A percentile compares a stretch with the other conserved stretches of the same genome.
phyloP scores from a whole-genome alignment of 176 grass and related monocot species.

The Panicum miliaceum region DNA sequence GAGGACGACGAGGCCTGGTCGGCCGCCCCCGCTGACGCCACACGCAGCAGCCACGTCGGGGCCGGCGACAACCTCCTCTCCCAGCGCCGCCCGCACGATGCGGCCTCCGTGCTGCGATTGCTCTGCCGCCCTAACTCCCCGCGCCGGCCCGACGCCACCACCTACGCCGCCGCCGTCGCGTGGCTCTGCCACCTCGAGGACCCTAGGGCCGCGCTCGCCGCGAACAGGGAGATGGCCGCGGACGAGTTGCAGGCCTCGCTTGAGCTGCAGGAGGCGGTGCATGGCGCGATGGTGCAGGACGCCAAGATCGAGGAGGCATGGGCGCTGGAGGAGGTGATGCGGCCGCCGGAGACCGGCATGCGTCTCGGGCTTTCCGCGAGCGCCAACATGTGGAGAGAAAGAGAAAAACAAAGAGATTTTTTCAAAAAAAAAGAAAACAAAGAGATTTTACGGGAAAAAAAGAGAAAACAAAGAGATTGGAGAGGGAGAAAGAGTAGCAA shows the following conservation, averaged over 20 bases:
- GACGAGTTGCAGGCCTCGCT: slow-evolving; percentile 18
- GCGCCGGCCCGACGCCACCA: slow-evolving; percentile 37
- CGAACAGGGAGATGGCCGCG: slow-evolving; percentile 39
- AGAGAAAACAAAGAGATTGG: too few species aligned
- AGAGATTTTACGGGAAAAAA: too few species aligned
- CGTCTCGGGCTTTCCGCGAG: too few species aligned
- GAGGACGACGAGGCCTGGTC: slow-evolving; percentile 60
- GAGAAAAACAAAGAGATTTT: too few species aligned
- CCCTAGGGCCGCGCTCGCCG: slow-evolving; percentile 38
- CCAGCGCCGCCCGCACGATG: slow-evolving; percentile 40
- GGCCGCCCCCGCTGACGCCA: slow-evolving; percentile 46
- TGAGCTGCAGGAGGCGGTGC: slow-evolving; percentile 44
- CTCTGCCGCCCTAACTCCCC: slow-evolving; percentile 59
- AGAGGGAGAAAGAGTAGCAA: too few species aligned
- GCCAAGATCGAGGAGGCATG: slow-evolving; percentile 56
- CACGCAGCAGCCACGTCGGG: slow-evolving; percentile 52
- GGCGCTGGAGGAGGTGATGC: slow-evolving; percentile 47
- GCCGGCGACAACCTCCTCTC: slow-evolving; percentile 48
- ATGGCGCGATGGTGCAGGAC: slow-evolving; percentile 51
- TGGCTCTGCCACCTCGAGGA: slow-evolving; percentile 55
- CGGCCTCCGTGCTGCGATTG: slow-evolving; percentile 54
- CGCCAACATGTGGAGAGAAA: too few species aligned
- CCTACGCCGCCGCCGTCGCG: slow-evolving; percentile 39
- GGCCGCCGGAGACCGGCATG: slow-evolving; percentile 25
- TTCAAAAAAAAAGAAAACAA: too few species aligned